Conservation (phyloP, 1,139 yeast species). For the Suhomyces maxii region DNA sequence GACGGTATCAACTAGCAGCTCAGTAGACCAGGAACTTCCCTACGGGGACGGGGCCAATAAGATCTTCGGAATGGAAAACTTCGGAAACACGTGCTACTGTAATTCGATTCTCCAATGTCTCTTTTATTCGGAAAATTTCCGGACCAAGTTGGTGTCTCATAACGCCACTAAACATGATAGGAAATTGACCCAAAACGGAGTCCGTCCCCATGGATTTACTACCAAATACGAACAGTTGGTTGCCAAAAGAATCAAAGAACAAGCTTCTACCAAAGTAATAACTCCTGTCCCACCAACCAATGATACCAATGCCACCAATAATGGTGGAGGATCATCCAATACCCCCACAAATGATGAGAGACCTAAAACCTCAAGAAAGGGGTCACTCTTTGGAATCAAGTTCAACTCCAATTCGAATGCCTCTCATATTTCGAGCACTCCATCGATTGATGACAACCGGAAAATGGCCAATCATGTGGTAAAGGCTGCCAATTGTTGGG, state of each 20-base stretch:
- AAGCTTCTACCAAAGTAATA: conserved; percentile 17
- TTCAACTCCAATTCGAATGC: conserved; percentile 23
- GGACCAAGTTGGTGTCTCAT: conserved; percentile 52
- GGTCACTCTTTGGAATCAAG: conserved; percentile 45
- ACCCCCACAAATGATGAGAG: conserved; percentile 20
- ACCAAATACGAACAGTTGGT: conserved; percentile 45
- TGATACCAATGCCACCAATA: conserved; percentile 3
- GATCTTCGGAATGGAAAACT: conserved; percentile 92
- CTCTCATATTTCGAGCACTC: neutral
- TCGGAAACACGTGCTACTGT: conserved; percentile 93
- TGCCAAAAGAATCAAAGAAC: conserved; percentile 40
- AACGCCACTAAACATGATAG: conserved; percentile 35
- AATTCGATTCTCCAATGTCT: conserved; percentile 89
- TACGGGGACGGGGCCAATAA: conserved; percentile 68
- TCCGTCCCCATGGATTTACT: conserved; percentile 47
- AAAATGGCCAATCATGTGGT: conserved; percentile 22
- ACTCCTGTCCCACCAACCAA: conserved; percentile 1
- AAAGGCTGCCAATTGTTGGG: conserved; percentile 35
- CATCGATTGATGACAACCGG: conserved; percentile 10
- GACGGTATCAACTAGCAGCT: conserved; percentile 3
- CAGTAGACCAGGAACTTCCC: neutral
- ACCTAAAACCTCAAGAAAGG: conserved; percentile 35
- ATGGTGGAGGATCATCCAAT: conserved; percentile 1
- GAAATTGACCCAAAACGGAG: conserved; percentile 43
- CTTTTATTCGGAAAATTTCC: conserved; percentile 69